Evolutionary conservation across 2,329 filamentous ascomycete genomes (phyloP).

Genomic region (Trichoderma asperellum): DNA sequence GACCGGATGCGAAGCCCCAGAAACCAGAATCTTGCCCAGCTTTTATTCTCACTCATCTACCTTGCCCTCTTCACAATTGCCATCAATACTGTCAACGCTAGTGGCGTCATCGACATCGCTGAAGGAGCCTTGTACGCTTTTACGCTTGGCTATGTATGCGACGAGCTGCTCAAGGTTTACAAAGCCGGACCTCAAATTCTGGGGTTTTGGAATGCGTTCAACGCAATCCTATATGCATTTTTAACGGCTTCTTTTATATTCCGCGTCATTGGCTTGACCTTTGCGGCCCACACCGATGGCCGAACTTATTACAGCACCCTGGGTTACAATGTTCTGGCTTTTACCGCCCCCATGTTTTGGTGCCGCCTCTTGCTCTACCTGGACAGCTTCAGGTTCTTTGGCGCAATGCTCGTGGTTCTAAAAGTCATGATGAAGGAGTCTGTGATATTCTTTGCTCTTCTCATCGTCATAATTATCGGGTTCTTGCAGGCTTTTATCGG

Average conservation of each 20-base stretch:
- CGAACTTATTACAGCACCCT: constrained; percentile 73
- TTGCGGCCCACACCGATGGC: constrained; percentile 50
- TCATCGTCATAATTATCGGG: constrained; percentile 79
- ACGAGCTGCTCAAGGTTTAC: constrained; percentile 87
- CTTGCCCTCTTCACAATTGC: constrained; percentile 84
- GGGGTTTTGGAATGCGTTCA: constrained; percentile 97
- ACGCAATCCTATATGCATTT: constrained; percentile 77
- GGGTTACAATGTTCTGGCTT: constrained; percentile 93
- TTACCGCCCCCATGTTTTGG: constrained; percentile 97
- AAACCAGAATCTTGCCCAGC: constrained; percentile 90
- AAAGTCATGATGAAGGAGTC: constrained; percentile 96
- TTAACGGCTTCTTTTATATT: constrained; percentile 78
- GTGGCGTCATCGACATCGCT: constrained; percentile 79
- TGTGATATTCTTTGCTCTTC: constrained; percentile 91
- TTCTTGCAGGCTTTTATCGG: constrained; percentile 96
- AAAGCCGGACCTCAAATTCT: constrained; percentile 92
- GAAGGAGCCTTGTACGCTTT: constrained; percentile 89
- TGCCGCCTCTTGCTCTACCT: constrained; percentile 88
- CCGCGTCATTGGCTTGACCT: constrained; percentile 75
- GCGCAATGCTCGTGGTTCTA: constrained; percentile 94
- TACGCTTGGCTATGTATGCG: constrained; percentile 86
- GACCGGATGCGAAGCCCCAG: constrained; percentile 90
- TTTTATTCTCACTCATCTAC: constrained; percentile 82
- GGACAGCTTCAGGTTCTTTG: constrained; percentile 93
- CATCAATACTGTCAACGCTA: constrained; percentile 90